These are phyloP conservation scores for Globisporangium lucens DNA, from an alignment of 352 stramenopile species.

Conservation along the genomic window DNA sequence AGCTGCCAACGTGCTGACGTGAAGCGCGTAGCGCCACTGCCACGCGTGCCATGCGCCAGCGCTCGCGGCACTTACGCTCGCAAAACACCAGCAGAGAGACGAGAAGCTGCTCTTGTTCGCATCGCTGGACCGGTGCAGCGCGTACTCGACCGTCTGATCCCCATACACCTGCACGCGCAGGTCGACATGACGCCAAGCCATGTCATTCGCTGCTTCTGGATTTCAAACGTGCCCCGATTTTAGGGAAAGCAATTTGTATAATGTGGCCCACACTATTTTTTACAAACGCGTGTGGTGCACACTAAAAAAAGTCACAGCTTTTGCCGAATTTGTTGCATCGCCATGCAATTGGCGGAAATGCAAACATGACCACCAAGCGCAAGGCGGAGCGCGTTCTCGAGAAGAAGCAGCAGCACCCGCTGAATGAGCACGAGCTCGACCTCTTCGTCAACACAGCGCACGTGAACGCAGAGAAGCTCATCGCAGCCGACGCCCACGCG, in stretches of 20 bases:
- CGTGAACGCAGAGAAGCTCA: not conserved
- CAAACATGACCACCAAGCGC: slow-evolving; percentile 18
- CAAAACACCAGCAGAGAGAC: not conserved
- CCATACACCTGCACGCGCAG: slow-evolving; percentile 48
- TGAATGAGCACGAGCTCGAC: slow-evolving; percentile 62
- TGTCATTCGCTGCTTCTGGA: not conserved
- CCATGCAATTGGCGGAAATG: not conserved
- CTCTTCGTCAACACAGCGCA: slow-evolving; percentile 36
- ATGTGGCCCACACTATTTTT: slow-evolving; percentile 7
- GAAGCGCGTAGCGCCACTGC: slow-evolving; percentile 6
- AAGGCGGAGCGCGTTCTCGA: slow-evolving; percentile 52
- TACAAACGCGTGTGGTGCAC: not conserved
- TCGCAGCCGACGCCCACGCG: slow-evolving; percentile 6
- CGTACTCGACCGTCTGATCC: slow-evolving; percentile 53
- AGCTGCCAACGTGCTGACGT: not conserved
- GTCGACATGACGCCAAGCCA: slow-evolving; percentile 32
- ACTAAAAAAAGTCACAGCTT: not conserved
- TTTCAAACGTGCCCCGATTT: not conserved
- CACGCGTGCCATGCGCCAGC: slow-evolving; percentile 19
- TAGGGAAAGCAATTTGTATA: slow-evolving; percentile 3
- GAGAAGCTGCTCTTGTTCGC: not conserved
- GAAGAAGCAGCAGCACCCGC: slow-evolving; percentile 41
- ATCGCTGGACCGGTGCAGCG: slow-evolving; percentile 22
- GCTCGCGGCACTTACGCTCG: not conserved
- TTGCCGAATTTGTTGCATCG: not conserved